Percentiles rank a stretch among this genome's conserved stretches.
phyloP scores from a whole-genome alignment of 1,284 basidiomycete genomes.

The Irpex sp. region DNA sequence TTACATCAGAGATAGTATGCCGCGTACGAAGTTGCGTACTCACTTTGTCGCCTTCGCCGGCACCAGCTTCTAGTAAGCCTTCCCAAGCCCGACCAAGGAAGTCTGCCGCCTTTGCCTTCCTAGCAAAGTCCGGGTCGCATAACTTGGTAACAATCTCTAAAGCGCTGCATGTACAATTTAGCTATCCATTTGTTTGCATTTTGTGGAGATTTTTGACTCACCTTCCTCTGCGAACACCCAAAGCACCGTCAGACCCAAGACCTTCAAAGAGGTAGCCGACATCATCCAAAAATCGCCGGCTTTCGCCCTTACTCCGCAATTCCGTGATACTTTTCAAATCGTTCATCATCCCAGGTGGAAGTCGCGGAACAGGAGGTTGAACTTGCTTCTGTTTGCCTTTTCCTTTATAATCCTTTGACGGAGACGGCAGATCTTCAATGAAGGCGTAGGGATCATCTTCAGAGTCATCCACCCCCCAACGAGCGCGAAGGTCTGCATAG shows the following conservation, averaged over 20 bases:
- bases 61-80: conserved; percentile 63
- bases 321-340: conserved; percentile 85
- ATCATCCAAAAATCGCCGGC: conserved; percentile 80
- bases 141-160: conserved; percentile 80
- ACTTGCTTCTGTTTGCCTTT: conserved; percentile 38
- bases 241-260: conserved; percentile 57
- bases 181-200: neutral
- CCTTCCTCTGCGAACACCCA: conserved; percentile 76
- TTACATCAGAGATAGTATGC: neutral
- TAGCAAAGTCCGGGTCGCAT: conserved; percentile 76
- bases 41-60: conserved; percentile 69
- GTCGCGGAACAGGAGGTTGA: conserved; percentile 33
- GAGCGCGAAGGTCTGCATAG: conserved; percentile 70
- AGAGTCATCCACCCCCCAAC: conserved; percentile 82
- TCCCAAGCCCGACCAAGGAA: conserved; percentile 76
- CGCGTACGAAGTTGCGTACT: conserved; percentile 5
- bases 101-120: conserved; percentile 79
- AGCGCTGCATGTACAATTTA: conserved; percentile 51
- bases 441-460: conserved; percentile 68
- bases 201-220: conserved; percentile 29
- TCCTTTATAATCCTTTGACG: conserved; percentile 32
- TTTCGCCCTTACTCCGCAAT: conserved; percentile 82
- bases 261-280: conserved; percentile 86
- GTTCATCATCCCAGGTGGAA: conserved; percentile 70
- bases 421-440: conserved; percentile 36